Conservation (phyloP, 2,329 filamentous ascomycete genomes). For the Exophiala xenobiotica region DNA sequence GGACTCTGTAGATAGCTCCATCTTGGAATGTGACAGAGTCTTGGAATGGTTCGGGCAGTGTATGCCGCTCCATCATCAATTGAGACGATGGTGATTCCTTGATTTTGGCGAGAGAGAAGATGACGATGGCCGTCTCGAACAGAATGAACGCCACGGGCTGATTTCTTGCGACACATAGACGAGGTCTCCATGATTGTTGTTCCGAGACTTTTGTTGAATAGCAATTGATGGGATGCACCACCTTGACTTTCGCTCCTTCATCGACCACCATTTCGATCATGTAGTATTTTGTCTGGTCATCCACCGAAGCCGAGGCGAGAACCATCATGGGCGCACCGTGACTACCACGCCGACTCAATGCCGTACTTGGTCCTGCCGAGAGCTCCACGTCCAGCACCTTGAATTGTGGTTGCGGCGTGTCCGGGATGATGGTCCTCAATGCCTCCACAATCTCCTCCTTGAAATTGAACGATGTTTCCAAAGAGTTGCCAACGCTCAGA, state of each 20-base stretch:
- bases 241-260: conserved; percentile 58
- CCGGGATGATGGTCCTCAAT: conserved; percentile 50
- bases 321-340: conserved; percentile 54
- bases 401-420: conserved; percentile 45
- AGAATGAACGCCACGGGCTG: conserved; percentile 78
- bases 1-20: conserved; percentile 49
- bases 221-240: conserved; percentile 66
- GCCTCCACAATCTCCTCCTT: conserved; percentile 62
- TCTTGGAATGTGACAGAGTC: conserved; percentile 78
- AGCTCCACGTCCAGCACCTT: conserved; percentile 71
- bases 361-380: conserved; percentile 22
- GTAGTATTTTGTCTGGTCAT: conserved; percentile 62
- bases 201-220: conserved; percentile 55
- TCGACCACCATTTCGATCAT: conserved; percentile 70
- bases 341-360: conserved; percentile 41
- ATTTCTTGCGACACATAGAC: conserved; percentile 74
- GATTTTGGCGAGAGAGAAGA: conserved; percentile 69
- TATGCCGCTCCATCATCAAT: conserved; percentile 65
- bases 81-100: conserved; percentile 75
- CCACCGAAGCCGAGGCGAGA: conserved; percentile 58
- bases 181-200: conserved; percentile 52
- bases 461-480: conserved; percentile 70
- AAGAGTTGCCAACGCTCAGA: conserved; percentile 77
- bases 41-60: conserved; percentile 69
- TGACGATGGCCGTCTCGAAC: conserved; percentile 73